phyloP scores from a whole-genome alignment of 2,329 filamentous ascomycete genomes.

The Orbilia brochopaga region DNA sequence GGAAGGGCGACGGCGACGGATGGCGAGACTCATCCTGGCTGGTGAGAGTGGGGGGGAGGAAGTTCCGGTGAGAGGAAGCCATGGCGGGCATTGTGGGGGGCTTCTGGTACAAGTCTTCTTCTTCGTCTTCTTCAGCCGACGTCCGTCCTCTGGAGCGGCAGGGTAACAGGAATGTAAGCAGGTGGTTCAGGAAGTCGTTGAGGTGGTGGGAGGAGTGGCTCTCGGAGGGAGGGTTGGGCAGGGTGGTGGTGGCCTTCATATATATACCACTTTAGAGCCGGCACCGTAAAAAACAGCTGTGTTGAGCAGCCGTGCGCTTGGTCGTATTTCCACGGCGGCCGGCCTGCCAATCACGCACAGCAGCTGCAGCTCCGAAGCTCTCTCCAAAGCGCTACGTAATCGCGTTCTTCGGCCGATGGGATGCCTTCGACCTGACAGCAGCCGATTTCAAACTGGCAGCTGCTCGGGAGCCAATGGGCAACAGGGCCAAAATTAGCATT shows the following conservation, averaged over 20 bases:
- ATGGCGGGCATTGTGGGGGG: conserved; percentile 24
- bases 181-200: too few relatives aligned
- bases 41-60: conserved; percentile 46
- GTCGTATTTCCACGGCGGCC: neutral
- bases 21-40: conserved; percentile 49
- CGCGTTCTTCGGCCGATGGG: conserved; percentile 49
- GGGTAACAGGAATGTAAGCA: too few relatives aligned
- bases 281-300: too few relatives aligned
- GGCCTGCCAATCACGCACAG: neutral
- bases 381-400: conserved; percentile 23
- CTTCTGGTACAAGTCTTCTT: too few relatives aligned
- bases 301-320: too few relatives aligned
- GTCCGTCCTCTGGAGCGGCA: neutral
- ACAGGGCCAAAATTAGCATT: conserved; percentile 10
- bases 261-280: too few relatives aligned
- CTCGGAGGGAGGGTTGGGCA: too few relatives aligned
- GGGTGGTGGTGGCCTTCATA: too few relatives aligned
- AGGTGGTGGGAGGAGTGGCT: too few relatives aligned
- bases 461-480: conserved; percentile 8
- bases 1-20: conserved; percentile 42
- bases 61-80: conserved; percentile 34
- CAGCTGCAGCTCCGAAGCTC: conserved; percentile 1
- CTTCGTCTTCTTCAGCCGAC: too few relatives aligned
- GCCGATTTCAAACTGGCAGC: conserved; percentile 43
- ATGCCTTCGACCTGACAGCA: neutral